Evolutionary conservation across 2,329 filamentous ascomycete genomes (phyloP), one percentile per base, ranked within the genome.

Genomic region (Paramyrothecium roridum): DNA sequence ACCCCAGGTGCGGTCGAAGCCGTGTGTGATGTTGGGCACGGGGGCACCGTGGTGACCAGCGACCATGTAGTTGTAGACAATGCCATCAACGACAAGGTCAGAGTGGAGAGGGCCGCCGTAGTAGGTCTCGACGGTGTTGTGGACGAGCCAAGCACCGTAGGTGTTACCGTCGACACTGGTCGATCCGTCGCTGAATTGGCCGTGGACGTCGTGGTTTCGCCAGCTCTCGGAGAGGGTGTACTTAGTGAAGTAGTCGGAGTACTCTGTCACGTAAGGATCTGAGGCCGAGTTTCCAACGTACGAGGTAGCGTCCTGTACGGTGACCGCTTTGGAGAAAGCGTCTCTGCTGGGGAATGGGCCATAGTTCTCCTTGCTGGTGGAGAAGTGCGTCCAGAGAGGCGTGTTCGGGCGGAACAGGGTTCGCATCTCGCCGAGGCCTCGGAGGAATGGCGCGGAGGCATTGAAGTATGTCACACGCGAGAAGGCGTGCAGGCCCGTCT

Each of bases 231-330:
- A 73, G 54, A 87, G 85, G 0, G 79, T 85, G 61, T 87, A 87
- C 61, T 87, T 87, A 10, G 83, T 87, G 63, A 85, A 87, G 63
- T 85, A 87, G 48, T 85, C 79, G 0, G 80, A 76, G 54, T 81
- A 77, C 22, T 81, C 70, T 17, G 76, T 65, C 0, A 81, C 78
- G 56, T 86, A 87, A 0, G 78, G 72, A 59, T 84, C 80, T 21
- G 77, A 64, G 0, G 76, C 75, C 0, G 76, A 77, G 49, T 80
- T 79, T n/a, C 79, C 79, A 2, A 86, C 65, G 50, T 81, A 80
- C 80, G 81, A 85, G 0, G 84, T 85, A 2, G 84, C 83, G 65
- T 87, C 84, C 60, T 86, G 84, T 2, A 87, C 83, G 1, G 75
- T 75, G 10, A 79, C 62, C 26, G 78, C 65, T 1, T 71, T 70